A percentile compares a stretch with the other conserved stretches of the same genome.
Conservation (phyloP, 2,329 filamentous ascomycete species). For the Pseudogymnoascus sp. region DNA sequence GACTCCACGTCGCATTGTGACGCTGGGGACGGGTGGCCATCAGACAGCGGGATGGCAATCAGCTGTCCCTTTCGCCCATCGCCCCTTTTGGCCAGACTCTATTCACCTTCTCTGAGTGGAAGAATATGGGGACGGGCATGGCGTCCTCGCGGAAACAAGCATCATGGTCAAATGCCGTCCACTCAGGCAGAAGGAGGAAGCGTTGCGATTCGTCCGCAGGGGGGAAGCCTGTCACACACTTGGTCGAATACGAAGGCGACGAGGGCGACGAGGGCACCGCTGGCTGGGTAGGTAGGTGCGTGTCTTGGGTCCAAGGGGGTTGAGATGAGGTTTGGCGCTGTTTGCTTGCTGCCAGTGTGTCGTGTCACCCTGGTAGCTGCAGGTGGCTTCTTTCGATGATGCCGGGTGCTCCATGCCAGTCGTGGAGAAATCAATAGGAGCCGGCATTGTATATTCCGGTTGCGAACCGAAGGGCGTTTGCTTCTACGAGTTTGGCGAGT, state of each 20-base stretch:
- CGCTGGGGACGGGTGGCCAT: background rate
- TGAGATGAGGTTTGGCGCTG: background rate
- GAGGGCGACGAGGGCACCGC: background rate
- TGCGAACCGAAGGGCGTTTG: background rate
- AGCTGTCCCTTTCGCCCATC: background rate
- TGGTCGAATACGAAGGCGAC: background rate
- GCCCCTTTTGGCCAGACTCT: background rate
- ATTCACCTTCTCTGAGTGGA: conserved; percentile 3
- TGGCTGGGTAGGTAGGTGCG: background rate
- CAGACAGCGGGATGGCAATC: background rate
- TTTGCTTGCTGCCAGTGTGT: background rate
- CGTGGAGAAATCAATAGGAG: background rate
- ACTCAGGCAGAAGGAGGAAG: background rate
- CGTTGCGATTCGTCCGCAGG: conserved; percentile 1
- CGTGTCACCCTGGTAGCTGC: background rate
- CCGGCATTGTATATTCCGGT: conserved; percentile 1
- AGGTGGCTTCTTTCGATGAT: conserved; percentile 4
- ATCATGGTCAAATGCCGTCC: background rate
- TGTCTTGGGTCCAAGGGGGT: background rate
- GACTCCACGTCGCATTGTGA: conserved; percentile 1
- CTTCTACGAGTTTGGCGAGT: background rate
- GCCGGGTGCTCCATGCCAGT: background rate
- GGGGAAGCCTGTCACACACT: background rate
- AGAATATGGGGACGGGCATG: background rate
- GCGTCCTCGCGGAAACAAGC: background rate